Evolutionary conservation across 1,284 basidiomycete genomes (phyloP), one percentile per base, ranked within the genome.

Genomic region (Coniferiporia sulphurascens): DNA sequence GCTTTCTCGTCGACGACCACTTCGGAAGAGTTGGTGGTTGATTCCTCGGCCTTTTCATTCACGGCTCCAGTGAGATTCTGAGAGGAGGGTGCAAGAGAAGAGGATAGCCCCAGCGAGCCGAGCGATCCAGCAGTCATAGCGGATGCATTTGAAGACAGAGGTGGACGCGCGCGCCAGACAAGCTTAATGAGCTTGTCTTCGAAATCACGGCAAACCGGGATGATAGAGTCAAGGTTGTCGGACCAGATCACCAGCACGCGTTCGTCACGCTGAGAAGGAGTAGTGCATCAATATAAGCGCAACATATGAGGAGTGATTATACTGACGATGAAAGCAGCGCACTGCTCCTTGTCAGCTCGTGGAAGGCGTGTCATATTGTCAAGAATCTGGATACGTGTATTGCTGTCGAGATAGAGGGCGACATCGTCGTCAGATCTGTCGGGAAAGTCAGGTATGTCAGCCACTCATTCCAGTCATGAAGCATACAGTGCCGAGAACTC

Each of bases 111-210:
- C 12, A 51, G 17, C 17, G 52, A 32, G 9, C 56, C 79, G 52
- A 69, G 72, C 12, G 77, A 71, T 48, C 70, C 68, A 5, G 73
- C 69, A 27, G 78, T 73, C 22, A 75, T 65, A 3, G 72, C 62
- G n/a, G 75, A 64, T 44, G 69, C 61, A 32, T 65, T 35, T 10
- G 71, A 68, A 50, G 17, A 63, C 2, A 63, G 55, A 1, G 62
- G 62, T 15, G 19, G 54, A n/a, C 86, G 83, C 3, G 76, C 76
- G 35, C 78, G 75, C 91, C 91, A 93, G 46, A 93, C 83, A 58
- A 92, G 85, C 65, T 87, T 84, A 74, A 93, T 89, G 67, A 95
- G 76, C 69, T 86, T 87, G 46, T 84, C 82, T 64, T 93, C 87
- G 64, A 93, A 85, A 56, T 87, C 85, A 54, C 72, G 70, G 67